phyloP scores from a whole-genome alignment of 257 asterid genomes.

The Scutellaria galericulata region DNA sequence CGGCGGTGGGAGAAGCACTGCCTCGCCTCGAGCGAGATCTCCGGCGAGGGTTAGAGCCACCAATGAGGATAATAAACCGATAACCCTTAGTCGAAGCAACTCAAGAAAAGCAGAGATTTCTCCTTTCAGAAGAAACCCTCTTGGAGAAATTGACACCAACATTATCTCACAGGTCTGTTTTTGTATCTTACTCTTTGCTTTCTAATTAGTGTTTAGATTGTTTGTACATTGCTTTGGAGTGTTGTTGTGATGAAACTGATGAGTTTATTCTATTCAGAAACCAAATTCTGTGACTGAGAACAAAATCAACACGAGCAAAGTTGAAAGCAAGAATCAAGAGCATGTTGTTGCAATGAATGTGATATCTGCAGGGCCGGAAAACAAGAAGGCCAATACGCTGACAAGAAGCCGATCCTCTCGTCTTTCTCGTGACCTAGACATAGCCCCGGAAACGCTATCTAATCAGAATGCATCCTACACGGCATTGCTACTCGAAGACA shows the following conservation, averaged over 20 bases:
- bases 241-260: not conserved
- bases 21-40: slow-evolving; percentile 89
- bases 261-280: slow-evolving; percentile 44
- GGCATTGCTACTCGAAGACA: slow-evolving; percentile 83
- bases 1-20: slow-evolving; percentile 49
- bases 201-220: not conserved
- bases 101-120: slow-evolving; percentile 89
- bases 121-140: slow-evolving; percentile 83
- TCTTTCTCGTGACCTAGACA: slow-evolving; percentile 77
- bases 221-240: not conserved
- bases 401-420: slow-evolving; percentile 75
- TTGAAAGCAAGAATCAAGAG: slow-evolving; percentile 39
- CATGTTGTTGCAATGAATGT: slow-evolving; percentile 55
- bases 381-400: slow-evolving; percentile 42
- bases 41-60: slow-evolving; percentile 67
- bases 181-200: not conserved
- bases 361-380: slow-evolving; percentile 55
- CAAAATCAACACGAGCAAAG: slow-evolving; percentile 25
- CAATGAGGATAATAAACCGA: slow-evolving; percentile 55
- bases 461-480: slow-evolving; percentile 72
- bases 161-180: slow-evolving; percentile 55
- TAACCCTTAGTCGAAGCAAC: slow-evolving; percentile 88
- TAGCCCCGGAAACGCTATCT: slow-evolving; percentile 58
- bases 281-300: slow-evolving; percentile 50
- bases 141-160: slow-evolving; percentile 76